Percentiles rank a stretch among this genome's conserved stretches.
phyloP scores from a whole-genome alignment of 306 rosid species.

The Fragaria ananassa region DNA sequence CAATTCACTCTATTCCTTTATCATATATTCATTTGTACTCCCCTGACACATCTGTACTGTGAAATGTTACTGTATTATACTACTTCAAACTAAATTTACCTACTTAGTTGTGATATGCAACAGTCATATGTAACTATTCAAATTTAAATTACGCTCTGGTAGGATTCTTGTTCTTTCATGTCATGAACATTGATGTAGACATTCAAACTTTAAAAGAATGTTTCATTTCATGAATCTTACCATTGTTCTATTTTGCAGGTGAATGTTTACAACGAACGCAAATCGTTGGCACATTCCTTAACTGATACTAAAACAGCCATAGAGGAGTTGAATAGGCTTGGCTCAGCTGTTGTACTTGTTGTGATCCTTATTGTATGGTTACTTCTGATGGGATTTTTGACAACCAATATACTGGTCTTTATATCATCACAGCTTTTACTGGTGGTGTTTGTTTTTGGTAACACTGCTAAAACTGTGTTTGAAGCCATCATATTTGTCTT shows the following conservation, averaged over 20 bases:
- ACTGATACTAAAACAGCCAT: slow-evolving; percentile 80
- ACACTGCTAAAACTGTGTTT: slow-evolving; percentile 66
- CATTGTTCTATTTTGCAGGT: slow-evolving; percentile 46
- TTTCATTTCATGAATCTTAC: slow-evolving; percentile 9
- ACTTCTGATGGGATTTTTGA: slow-evolving; percentile 69
- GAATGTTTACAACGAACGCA: slow-evolving; percentile 76
- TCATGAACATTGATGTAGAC: neutral
- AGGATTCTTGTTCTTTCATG: neutral
- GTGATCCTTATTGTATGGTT: slow-evolving; percentile 56
- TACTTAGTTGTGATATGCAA: neutral
- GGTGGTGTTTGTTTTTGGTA: slow-evolving; percentile 69
- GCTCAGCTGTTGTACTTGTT: slow-evolving; percentile 40
- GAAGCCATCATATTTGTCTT: slow-evolving; percentile 88
- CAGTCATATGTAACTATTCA: neutral
- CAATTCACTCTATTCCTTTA: neutral
- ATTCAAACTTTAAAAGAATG: neutral
- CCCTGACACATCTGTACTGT: no score
- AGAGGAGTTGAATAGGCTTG: slow-evolving; percentile 71
- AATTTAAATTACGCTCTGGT: neutral
- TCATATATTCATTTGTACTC: neutral
- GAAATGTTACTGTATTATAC: no score
- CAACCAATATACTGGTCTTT: slow-evolving; percentile 65
- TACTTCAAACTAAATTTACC: neutral
- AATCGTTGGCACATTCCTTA: slow-evolving; percentile 64
- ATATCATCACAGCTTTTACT: slow-evolving; percentile 76